Percentiles rank a stretch among this genome's conserved stretches.
These are phyloP conservation scores for Quercus phellos DNA, from an alignment of 331 rosid species.

Conservation along the genomic window DNA sequence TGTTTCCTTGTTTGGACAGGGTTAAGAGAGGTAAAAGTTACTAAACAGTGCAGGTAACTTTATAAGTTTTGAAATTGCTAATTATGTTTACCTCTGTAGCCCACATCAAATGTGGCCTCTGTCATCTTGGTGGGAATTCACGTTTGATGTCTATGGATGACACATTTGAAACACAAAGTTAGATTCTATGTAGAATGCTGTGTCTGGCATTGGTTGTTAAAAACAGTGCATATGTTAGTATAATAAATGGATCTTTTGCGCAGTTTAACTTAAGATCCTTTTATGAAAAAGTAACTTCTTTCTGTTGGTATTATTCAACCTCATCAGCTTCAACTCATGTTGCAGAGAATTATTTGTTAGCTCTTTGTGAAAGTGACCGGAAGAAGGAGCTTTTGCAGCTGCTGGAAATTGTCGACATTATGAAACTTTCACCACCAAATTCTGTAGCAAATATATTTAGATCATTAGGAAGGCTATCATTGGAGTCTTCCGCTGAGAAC, in stretches of 20 bases:
- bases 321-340: constrained; percentile 22
- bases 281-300: constrained; percentile 7
- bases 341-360: constrained; percentile 77
- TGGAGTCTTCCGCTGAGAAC: constrained; percentile 62
- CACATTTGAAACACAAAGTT: constrained; percentile 4
- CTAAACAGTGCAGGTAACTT: not conserved
- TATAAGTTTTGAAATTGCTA: not conserved
- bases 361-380: constrained; percentile 71
- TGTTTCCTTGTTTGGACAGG: constrained; percentile 16
- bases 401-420: constrained; percentile 54
- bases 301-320: constrained; percentile 16
- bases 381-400: constrained; percentile 55
- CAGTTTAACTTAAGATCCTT: not conserved
- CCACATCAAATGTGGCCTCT: not conserved
- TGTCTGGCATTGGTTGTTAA: constrained; percentile 10
- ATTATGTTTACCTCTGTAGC: not conserved
- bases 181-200: constrained; percentile 8
- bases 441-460: constrained; percentile 43
- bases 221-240: constrained; percentile 14
- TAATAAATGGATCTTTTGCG: not conserved
- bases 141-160: constrained; percentile 8
- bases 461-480: constrained; percentile 60
- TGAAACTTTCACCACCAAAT: constrained; percentile 40
- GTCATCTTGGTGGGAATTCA: constrained; percentile 11
- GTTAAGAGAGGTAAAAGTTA: not conserved